phyloP scores from a whole-genome alignment of 2,329 filamentous ascomycete species.

The Epichloe gansuensis region DNA sequence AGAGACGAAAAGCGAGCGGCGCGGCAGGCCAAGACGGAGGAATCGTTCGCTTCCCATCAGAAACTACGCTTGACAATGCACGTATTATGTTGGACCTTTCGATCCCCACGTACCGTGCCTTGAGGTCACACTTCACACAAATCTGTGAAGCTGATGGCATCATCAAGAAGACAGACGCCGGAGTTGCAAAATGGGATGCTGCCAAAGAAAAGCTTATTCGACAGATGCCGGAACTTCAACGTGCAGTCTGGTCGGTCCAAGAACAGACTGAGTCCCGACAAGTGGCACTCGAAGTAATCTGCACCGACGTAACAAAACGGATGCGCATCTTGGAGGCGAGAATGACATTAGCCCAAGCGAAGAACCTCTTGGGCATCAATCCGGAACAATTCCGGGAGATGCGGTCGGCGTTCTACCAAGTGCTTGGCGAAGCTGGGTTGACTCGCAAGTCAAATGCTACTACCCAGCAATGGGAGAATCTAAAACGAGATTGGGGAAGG shows the following conservation, averaged over 20 bases:
- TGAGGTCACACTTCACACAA: slow-evolving; percentile 53
- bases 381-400: slow-evolving; percentile 41
- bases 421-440: slow-evolving; percentile 52
- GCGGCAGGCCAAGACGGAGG: slow-evolving; percentile 46
- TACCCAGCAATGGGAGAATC: slow-evolving; percentile 54
- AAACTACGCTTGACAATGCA: slow-evolving; percentile 70
- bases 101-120: slow-evolving; percentile 45
- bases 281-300: slow-evolving; percentile 65
- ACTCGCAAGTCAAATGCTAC: slow-evolving; percentile 63
- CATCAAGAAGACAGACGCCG: slow-evolving; percentile 63
- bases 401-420: slow-evolving; percentile 51
- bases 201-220: slow-evolving; percentile 55
- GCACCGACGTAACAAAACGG: slow-evolving; percentile 69
- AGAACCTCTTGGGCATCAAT: slow-evolving; percentile 40
- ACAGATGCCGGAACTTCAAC: slow-evolving; percentile 50
- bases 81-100: slow-evolving; percentile 56
- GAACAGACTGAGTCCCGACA: slow-evolving; percentile 47
- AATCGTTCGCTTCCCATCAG: slow-evolving; percentile 65
- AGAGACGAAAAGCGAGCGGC: slow-evolving; percentile 54
- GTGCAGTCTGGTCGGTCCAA: slow-evolving; percentile 44
- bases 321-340: slow-evolving; percentile 51
- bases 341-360: slow-evolving; percentile 65
- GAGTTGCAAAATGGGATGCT: slow-evolving; percentile 59
- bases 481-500: slow-evolving; percentile 57
- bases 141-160: slow-evolving; percentile 58